A percentile compares a stretch with the other conserved stretches of the same genome.
These are phyloP conservation scores for Syzygium oleosum DNA, from an alignment of 345 rosid genomes.

Conservation along the genomic window DNA sequence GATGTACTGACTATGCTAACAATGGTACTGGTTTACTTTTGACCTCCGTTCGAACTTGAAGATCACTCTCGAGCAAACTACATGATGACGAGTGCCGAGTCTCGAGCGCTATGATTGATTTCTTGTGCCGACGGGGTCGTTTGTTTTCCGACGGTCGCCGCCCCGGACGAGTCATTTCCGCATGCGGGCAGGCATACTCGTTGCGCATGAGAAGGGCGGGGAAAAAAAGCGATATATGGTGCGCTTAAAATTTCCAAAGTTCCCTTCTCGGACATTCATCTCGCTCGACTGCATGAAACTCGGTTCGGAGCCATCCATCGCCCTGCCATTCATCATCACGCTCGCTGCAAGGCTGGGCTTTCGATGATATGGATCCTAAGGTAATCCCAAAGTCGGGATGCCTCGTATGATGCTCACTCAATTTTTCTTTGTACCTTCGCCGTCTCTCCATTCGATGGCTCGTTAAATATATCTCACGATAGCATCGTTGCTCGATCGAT, in stretches of 20 bases:
- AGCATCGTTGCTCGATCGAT: not conserved
- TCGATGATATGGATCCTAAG: not conserved
- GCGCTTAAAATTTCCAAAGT: not conserved
- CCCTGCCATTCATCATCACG: fast-evolving
- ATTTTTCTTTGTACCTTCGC: not conserved
- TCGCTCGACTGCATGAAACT: not conserved
- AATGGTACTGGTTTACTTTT: not conserved
- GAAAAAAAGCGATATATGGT: not conserved
- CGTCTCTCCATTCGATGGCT: not conserved
- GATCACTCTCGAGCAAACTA: not conserved
- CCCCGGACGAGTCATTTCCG: not conserved
- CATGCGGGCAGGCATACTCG: not conserved
- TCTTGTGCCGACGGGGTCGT: not conserved
- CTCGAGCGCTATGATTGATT: not conserved
- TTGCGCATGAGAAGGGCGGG: not conserved
- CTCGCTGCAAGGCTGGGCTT: not conserved
- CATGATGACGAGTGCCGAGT: not conserved
- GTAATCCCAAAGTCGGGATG: not conserved
- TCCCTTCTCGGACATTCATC: not conserved
- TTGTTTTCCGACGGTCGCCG: not conserved
- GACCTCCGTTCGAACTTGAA: not conserved
- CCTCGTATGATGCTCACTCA: fast-evolving
- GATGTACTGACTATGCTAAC: not conserved
- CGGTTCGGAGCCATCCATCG: not conserved
- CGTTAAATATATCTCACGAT: not conserved